A percentile compares a stretch with the other conserved stretches of the same genome.
These are phyloP conservation scores for Geranium incanum DNA, from an alignment of 441 rosid species.

Conservation along the genomic window DNA sequence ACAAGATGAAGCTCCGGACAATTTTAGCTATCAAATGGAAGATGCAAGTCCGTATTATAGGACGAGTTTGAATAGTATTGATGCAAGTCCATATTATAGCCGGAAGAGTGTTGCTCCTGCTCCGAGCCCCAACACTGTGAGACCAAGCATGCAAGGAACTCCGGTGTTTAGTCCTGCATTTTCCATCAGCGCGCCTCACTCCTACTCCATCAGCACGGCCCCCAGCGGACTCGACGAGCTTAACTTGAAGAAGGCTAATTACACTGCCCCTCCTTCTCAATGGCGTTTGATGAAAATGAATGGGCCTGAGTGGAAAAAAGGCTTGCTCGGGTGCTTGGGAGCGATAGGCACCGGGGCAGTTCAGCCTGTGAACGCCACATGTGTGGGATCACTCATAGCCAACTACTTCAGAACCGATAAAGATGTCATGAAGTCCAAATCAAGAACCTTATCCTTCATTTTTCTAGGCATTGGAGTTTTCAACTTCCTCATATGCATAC, in stretches of 20 bases:
- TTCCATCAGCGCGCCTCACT: conserved; percentile 55
- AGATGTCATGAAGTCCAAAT: conserved; percentile 35
- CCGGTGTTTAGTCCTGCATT: conserved; percentile 48
- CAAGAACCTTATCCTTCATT: conserved; percentile 40
- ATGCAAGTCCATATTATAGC: not conserved
- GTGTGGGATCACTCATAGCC: conserved; percentile 50
- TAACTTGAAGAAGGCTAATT: conserved; percentile 24
- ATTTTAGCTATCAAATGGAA: conserved; percentile 22
- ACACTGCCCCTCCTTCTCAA: conserved; percentile 39
- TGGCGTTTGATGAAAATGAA: conserved; percentile 60
- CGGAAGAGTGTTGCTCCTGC: conserved; percentile 27
- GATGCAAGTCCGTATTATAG: conserved; percentile 19
- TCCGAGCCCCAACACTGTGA: conserved; percentile 36
- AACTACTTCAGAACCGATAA: conserved; percentile 39
- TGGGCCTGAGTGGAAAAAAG: conserved; percentile 41
- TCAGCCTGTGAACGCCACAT: conserved; percentile 65
- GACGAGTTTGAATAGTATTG: conserved; percentile 4
- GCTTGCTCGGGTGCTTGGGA: conserved; percentile 49
- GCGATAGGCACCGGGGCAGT: conserved; percentile 56
- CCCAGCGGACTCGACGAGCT: conserved; percentile 22
- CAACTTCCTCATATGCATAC: conserved; percentile 40
- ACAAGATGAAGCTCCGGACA: conserved; percentile 24
- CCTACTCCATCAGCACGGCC: conserved; percentile 39
- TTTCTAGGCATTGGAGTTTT: conserved; percentile 51
- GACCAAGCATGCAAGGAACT: conserved; percentile 36